These are phyloP conservation scores for Blastomyces parvus DNA, from an alignment of 2,329 filamentous ascomycete species.

Conservation along the genomic window DNA sequence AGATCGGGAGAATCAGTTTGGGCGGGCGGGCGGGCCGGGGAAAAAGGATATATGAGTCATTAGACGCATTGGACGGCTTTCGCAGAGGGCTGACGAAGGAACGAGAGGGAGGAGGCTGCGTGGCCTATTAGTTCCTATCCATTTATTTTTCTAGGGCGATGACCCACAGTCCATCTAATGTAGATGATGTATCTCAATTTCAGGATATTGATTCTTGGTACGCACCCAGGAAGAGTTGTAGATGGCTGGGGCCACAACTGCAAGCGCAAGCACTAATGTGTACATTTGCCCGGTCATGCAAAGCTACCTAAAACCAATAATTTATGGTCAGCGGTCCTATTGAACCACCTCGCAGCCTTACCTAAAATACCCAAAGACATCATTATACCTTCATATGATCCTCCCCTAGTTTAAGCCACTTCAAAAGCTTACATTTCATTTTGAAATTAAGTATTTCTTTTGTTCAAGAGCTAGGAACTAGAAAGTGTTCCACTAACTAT, in stretches of 20 bases:
- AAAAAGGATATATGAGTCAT: slow-evolving; percentile 2
- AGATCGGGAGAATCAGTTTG: not conserved
- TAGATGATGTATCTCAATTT: too few species aligned
- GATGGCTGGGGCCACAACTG: too few species aligned
- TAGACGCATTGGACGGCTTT: not conserved
- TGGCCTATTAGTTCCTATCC: not conserved
- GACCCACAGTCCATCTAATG: too few species aligned
- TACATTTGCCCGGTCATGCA: too few species aligned
- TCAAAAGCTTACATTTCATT: not conserved
- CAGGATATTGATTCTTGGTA: too few species aligned
- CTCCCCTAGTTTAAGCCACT: not conserved
- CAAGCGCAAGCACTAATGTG: too few species aligned
- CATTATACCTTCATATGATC: not conserved
- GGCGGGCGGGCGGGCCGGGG: not conserved
- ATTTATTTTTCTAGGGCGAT: too few species aligned
- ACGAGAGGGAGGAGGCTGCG: not conserved
- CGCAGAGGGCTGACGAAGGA: not conserved
- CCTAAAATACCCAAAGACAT: not conserved
- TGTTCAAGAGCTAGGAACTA: not conserved
- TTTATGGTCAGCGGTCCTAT: too few species aligned
- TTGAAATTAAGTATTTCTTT: too few species aligned
- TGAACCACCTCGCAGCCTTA: too few species aligned
- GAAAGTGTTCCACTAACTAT: slow-evolving; percentile 1
- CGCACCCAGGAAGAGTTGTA: too few species aligned
- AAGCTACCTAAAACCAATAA: too few species aligned